Evolutionary conservation across 495 filamentous ascomycete genomes (phyloP).

Genomic region (Neurospora sp.): DNA sequence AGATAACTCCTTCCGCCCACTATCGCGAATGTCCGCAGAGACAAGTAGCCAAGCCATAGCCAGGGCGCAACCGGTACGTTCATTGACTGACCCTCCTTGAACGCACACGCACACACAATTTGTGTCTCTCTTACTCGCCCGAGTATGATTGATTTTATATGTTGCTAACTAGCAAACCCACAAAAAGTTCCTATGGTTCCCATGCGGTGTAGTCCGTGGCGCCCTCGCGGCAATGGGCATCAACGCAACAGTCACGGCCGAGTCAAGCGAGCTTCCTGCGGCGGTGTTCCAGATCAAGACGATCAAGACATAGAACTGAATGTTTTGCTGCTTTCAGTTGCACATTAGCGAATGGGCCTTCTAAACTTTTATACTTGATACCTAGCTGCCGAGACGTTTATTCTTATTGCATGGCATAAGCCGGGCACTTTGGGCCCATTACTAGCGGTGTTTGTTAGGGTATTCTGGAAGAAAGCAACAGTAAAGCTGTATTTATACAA

Average conservation of each 20-base stretch:
- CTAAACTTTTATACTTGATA: background rate
- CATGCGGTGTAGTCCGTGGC: slow-evolving; percentile 82
- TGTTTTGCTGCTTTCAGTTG: background rate
- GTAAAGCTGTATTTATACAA: background rate
- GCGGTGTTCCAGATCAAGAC: slow-evolving; percentile 98
- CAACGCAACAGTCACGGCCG: slow-evolving; percentile 80
- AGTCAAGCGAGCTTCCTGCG: slow-evolving; percentile 71
- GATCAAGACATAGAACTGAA: slow-evolving; percentile 28
- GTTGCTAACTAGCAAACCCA: background rate
- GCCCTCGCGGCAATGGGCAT: slow-evolving; percentile 85
- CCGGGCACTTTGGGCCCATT: background rate
- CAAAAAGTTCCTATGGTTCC: slow-evolving; percentile 80
- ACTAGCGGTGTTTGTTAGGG: background rate
- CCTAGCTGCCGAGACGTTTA: background rate
- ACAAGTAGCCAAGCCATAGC: slow-evolving; percentile 58
- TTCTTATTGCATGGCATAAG: background rate
- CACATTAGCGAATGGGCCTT: background rate
- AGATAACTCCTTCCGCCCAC: slow-evolving; percentile 84
- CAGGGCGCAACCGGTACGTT: slow-evolving; percentile 69
- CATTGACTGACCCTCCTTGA: slow-evolving; percentile 3
- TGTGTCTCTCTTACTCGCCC: background rate
- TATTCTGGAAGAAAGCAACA: background rate
- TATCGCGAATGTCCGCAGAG: slow-evolving; percentile 77
- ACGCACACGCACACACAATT: background rate
- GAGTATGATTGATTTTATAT: background rate